phyloP scores from a whole-genome alignment of 805 yeast genomes.

The Hanseniaspora nectarophila region DNA sequence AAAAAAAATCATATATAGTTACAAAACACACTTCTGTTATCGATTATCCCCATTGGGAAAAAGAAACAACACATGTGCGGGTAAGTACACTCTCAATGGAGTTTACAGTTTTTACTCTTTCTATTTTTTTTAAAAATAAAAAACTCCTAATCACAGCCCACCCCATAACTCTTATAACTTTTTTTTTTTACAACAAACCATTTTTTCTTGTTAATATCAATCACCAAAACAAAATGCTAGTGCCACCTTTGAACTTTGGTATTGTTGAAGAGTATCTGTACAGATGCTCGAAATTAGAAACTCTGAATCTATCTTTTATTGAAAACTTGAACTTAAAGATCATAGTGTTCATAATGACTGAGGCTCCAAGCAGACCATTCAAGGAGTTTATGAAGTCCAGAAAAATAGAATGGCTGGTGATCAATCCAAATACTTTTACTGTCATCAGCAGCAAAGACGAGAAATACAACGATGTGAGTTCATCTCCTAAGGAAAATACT shows the following conservation, averaged over 20 bases:
- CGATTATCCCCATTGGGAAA: too few relatives aligned
- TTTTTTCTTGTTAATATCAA: too few relatives aligned
- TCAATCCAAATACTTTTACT: conserved; percentile 24
- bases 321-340: conserved; percentile 59
- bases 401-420: conserved; percentile 36
- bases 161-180: too few relatives aligned
- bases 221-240: too few relatives aligned
- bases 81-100: too few relatives aligned
- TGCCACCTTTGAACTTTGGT: conserved; percentile 89
- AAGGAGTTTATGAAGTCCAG: conserved; percentile 51
- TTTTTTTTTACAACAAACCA: too few relatives aligned
- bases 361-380: conserved; percentile 64
- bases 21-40: too few relatives aligned
- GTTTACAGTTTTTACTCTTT: too few relatives aligned
- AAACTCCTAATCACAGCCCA: too few relatives aligned
- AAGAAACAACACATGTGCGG: too few relatives aligned
- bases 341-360: conserved; percentile 69
- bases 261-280: conserved; percentile 79
- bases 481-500: neutral
- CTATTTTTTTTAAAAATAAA: too few relatives aligned
- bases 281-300: conserved; percentile 67
- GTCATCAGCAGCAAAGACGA: conserved; percentile 9
- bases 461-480: conserved; percentile 15
- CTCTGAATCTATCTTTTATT: conserved; percentile 65
- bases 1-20: too few relatives aligned